Conservation (phyloP, 495 filamentous ascomycete species). For the Sabuloglossum arenarium region DNA sequence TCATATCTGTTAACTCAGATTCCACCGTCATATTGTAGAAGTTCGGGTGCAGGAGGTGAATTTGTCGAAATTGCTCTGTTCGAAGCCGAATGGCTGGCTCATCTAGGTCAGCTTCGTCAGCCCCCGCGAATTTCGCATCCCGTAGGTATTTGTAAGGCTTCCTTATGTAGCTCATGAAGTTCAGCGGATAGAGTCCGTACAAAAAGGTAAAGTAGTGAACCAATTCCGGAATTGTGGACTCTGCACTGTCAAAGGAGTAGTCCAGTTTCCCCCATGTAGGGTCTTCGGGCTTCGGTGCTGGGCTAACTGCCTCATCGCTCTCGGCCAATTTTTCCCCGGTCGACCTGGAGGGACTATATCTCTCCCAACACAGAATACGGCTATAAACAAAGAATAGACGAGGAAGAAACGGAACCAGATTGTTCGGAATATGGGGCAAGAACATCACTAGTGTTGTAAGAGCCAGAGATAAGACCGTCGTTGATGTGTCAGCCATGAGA, state of each 20-base stretch:
- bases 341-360: constrained; percentile 11
- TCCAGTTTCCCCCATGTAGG: constrained; percentile 36
- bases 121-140: constrained; percentile 34
- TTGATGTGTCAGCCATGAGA: constrained; percentile 49
- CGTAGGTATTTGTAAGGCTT: constrained; percentile 52
- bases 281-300: constrained; percentile 1
- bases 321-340: background rate
- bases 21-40: constrained; percentile 51
- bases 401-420: constrained; percentile 36
- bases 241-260: constrained; percentile 32
- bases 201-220: constrained; percentile 57
- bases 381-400: constrained; percentile 58
- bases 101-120: constrained; percentile 49
- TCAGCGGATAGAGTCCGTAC: constrained; percentile 62
- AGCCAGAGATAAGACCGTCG: constrained; percentile 42
- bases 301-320: background rate
- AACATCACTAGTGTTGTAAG: constrained; percentile 52
- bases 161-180: constrained; percentile 55
- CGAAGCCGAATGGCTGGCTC: constrained; percentile 45
- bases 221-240: constrained; percentile 44
- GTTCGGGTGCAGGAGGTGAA: constrained; percentile 51
- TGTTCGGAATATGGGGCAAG: constrained; percentile 49
- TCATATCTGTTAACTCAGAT: constrained; percentile 45
- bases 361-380: constrained; percentile 52
- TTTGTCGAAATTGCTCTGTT: constrained; percentile 43